A percentile compares a stretch with the other conserved stretches of the same genome.
phyloP scores from a whole-genome alignment of 805 yeast species.

The Candida koratica region DNA sequence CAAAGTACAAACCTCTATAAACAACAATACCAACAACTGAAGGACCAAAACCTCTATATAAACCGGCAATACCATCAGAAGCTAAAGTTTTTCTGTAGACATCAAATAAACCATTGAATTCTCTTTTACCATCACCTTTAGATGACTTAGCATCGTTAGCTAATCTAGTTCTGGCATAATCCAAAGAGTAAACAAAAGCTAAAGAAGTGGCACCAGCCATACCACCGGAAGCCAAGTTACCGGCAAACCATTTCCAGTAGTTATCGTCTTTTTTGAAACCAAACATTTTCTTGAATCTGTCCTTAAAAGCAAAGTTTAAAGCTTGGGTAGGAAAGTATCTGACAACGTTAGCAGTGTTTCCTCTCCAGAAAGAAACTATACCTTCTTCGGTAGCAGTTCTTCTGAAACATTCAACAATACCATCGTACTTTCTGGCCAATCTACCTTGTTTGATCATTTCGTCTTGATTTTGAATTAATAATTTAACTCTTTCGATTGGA shows the following conservation, averaged over 20 bases:
- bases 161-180: constrained; percentile 97
- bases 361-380: constrained; percentile 94
- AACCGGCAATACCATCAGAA: constrained; percentile 96
- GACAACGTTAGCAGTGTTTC: constrained; percentile 98
- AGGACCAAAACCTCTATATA: constrained; percentile 99
- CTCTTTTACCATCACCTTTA: constrained; percentile 77
- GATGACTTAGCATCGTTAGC: constrained; percentile 96
- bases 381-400: constrained; percentile 96
- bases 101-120: constrained; percentile 95
- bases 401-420: constrained; percentile 90
- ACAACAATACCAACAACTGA: constrained; percentile 96
- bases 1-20: constrained; percentile 99
- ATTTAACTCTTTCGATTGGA: constrained; percentile 95
- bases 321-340: constrained; percentile 99
- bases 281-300: constrained; percentile 90
- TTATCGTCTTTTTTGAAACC: constrained; percentile 96
- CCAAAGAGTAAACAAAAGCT: constrained; percentile 92
- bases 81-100: constrained; percentile 95
- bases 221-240: constrained; percentile 99
- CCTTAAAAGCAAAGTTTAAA: constrained; percentile 97
- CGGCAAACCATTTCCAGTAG: constrained; percentile 92
- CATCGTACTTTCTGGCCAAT: constrained; percentile 77
- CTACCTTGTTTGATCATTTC: constrained; percentile 98
- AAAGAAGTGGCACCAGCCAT: constrained; percentile 95
- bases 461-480: constrained; percentile 95